phyloP scores from a whole-genome alignment of 2,329 filamentous ascomycete genomes.

The Talaromyces verruculosus region DNA sequence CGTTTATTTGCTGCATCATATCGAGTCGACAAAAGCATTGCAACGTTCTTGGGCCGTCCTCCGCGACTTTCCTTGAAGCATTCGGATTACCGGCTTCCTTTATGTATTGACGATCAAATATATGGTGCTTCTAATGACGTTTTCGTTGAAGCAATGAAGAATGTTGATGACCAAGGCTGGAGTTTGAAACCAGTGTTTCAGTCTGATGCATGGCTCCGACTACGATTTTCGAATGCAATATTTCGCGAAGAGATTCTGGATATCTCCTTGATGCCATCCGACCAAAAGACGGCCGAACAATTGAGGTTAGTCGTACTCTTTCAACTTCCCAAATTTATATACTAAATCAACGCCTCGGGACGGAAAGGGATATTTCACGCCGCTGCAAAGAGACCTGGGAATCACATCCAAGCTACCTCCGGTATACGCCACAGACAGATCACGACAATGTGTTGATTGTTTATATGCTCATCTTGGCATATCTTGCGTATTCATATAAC shows the following conservation, averaged over 20 bases:
- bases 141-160: not conserved
- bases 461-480: not conserved
- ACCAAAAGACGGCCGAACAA: not conserved
- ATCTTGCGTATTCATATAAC: slow-evolving; percentile 12
- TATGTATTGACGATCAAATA: slow-evolving; percentile 5
- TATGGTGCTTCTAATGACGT: not conserved
- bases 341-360: not conserved
- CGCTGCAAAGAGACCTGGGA: slow-evolving; percentile 10
- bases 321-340: not conserved
- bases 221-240: not conserved
- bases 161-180: slow-evolving; percentile 5
- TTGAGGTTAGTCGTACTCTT: not conserved
- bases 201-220: slow-evolving; percentile 8
- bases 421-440: not conserved
- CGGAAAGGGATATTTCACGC: slow-evolving; percentile 12
- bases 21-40: slow-evolving; percentile 8
- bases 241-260: slow-evolving; percentile 18
- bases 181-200: not conserved
- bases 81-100: slow-evolving; percentile 2
- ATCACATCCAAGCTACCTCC: slow-evolving; percentile 9
- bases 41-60: slow-evolving; percentile 11
- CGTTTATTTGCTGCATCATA: slow-evolving; percentile 16
- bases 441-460: not conserved
- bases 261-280: not conserved
- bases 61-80: slow-evolving; percentile 1